Evolutionary conservation across 805 yeast genomes (phyloP).

Genomic region (Kuraishia hungarica): DNA sequence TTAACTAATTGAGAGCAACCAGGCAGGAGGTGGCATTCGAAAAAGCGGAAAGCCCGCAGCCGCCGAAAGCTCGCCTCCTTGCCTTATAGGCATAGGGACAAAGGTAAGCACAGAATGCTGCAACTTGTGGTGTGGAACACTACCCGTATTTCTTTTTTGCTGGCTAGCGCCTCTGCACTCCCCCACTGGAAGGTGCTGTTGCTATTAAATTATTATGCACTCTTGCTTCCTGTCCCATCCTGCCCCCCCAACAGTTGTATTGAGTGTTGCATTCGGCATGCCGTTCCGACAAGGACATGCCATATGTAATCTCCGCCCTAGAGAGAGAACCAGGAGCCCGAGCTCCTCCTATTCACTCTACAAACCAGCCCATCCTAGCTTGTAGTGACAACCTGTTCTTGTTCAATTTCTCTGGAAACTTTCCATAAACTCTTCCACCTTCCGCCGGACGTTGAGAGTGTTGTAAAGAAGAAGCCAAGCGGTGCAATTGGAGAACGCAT

Average conservation of each 20-base stretch:
- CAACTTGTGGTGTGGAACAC: not conserved
- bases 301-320: not conserved
- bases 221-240: not conserved
- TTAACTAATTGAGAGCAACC: too few species aligned
- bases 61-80: not conserved
- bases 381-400: too few species aligned
- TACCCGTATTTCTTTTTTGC: not conserved
- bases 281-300: not conserved
- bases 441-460: too few species aligned
- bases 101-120: not conserved
- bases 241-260: not conserved
- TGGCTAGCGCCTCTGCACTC: not conserved
- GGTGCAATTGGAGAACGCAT: not conserved
- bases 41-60: not conserved
- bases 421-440: too few species aligned
- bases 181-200: not conserved
- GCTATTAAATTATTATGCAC: not conserved
- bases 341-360: too few species aligned
- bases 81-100: not conserved
- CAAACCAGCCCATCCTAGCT: too few species aligned
- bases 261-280: not conserved
- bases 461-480: not conserved
- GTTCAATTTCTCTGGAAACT: too few species aligned
- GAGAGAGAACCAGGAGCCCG: not conserved
- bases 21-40: not conserved